Evolutionary conservation across 192 early-diverging fungal genomes (phyloP), one percentile per base, ranked within the genome.

Genomic region (Backusella morwellensis): DNA sequence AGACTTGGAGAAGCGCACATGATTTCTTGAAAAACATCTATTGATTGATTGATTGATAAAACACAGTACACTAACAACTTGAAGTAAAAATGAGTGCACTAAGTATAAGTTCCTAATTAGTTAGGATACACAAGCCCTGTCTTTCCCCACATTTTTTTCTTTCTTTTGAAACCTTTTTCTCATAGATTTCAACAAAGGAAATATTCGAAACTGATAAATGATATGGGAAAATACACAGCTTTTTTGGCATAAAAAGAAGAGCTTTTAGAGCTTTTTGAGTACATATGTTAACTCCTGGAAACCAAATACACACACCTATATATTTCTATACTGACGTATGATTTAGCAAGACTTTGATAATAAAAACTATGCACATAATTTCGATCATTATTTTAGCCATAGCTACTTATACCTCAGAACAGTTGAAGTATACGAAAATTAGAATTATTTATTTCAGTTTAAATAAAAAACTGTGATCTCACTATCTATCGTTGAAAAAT

Each of bases 121-220:
- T 26, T 63, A 26, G 0, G 56, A 14, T 63, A 63, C 56, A 63
- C 56, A 14, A 14, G 12, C 11, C 6, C 7, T 63, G 56, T 26
- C 11, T 21, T 63, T 63, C 56, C 56, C 56, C 56, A 14, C 12
- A 29, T 63, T 63, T 63, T 6, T 50, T 50, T 40, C 38, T 40
- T 44, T 44, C 15, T 56, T 59, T 63, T 63, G 23, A 14, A 14
- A 11, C 56, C 11, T 8, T 63, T 63, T 63, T 63, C 56, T 63
- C 56, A 63, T 29, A 63, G 11, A 29, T 63, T 63, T 63, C 56
- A 63, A 29, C 56, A 63, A 63, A 63, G 56, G 56, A 63, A 63
- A 63, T 63, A 26, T 29, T 26, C 21, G 6, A 44, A 44, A 44
- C 11, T 56, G 21, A 23, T 56, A 56, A 21, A 21, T 23, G 21